A percentile compares a stretch with the other conserved stretches of the same genome.
Evolutionary conservation across 306 rosid species (phyloP).

Genomic region (Cucumis melo): DNA sequence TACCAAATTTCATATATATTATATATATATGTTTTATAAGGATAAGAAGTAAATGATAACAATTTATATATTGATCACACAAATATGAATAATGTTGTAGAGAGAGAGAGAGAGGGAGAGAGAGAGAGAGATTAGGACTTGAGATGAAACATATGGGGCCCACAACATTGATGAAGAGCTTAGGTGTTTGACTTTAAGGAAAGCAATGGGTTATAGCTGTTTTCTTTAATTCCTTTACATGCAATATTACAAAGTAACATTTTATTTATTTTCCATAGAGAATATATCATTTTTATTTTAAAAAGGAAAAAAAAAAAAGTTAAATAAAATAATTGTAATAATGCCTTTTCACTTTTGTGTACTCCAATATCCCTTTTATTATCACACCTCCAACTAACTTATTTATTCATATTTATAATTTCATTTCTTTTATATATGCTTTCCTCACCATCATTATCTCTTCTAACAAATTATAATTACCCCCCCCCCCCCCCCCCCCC

Average conservation of each 20-base stretch:
- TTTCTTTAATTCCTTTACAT: slow-evolving; percentile 4
- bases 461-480: not conserved
- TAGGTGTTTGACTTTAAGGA: slow-evolving; percentile 21
- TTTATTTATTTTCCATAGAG: not conserved
- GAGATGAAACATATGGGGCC: not conserved
- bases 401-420: not conserved
- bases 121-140: not conserved
- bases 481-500: not conserved
- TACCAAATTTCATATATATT: too few relatives aligned
- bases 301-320: not conserved
- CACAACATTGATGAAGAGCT: not conserved
- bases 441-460: not conserved
- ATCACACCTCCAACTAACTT: not conserved
- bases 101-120: not conserved
- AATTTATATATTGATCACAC: not conserved
- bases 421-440: not conserved
- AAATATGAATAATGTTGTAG: not conserved
- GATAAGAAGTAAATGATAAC: too few relatives aligned
- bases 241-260: not conserved
- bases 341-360: not conserved
- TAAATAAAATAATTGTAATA: not conserved
- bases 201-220: slow-evolving; percentile 20
- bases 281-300: not conserved
- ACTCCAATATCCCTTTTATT: not conserved
- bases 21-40: too few relatives aligned